A percentile compares a stretch with the other conserved stretches of the same genome.
Evolutionary conservation across 2,329 filamentous ascomycete species (phyloP).

Genomic region (Penicillium sp.): DNA sequence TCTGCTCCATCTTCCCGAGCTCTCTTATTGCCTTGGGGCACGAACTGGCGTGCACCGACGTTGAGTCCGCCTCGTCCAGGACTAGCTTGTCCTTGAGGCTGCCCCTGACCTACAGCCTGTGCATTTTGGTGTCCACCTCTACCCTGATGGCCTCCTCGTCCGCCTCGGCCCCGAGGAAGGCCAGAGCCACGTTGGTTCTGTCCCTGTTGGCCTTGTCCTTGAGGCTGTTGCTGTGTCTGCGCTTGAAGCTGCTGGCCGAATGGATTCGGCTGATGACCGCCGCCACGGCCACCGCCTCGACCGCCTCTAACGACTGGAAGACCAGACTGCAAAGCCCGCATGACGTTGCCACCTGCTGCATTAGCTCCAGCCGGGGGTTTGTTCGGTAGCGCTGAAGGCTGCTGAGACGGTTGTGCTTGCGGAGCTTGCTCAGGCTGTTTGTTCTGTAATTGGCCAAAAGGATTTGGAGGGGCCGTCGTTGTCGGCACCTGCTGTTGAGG

Average conservation of each 20-base stretch:
- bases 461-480: constrained; percentile 25
- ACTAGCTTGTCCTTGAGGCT: constrained; percentile 34
- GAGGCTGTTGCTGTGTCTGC: constrained; percentile 29
- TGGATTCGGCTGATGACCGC: constrained; percentile 37
- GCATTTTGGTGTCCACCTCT: constrained; percentile 48
- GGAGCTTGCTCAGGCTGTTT: constrained; percentile 9
- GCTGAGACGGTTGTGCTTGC: constrained; percentile 6
- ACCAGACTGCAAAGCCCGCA: constrained; percentile 50
- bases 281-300: constrained; percentile 47
- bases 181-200: constrained; percentile 43
- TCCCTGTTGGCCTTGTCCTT: constrained; percentile 38
- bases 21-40: constrained; percentile 62
- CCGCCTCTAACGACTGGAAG: constrained; percentile 51
- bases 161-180: constrained; percentile 52
- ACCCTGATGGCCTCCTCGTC: constrained; percentile 39
- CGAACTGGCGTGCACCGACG: constrained; percentile 58
- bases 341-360: constrained; percentile 38
- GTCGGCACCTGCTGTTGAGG: constrained; percentile 22
- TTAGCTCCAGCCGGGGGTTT: constrained; percentile 44
- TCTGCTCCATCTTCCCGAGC: constrained; percentile 57
- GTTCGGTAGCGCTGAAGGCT: constrained; percentile 34
- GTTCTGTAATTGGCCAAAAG: constrained; percentile 35
- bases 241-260: constrained; percentile 33
- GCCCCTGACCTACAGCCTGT: constrained; percentile 40
- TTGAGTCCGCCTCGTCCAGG: constrained; percentile 51